Evolutionary conservation across 2,329 filamentous ascomycete species (phyloP).

Genomic region (Trichoderma cornu-damae): DNA sequence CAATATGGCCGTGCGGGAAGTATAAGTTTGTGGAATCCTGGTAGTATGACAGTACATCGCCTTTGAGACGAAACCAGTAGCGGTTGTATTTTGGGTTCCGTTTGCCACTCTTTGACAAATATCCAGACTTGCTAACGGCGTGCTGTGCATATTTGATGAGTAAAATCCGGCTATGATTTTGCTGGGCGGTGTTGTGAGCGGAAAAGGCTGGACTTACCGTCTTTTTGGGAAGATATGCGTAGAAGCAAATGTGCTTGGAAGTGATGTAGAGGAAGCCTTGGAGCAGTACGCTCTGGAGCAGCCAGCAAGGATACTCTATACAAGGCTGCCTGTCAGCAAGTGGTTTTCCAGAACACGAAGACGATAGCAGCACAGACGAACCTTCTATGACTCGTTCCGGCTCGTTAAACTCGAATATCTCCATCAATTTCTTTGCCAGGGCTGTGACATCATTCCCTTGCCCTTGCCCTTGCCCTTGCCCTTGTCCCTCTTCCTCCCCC

Average conservation of each 20-base stretch:
- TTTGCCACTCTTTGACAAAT: conserved; percentile 81
- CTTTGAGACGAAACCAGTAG: conserved; percentile 91
- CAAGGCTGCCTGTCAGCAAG: conserved; percentile 18
- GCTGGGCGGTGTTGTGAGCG: background rate
- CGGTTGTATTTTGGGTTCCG: conserved; percentile 82
- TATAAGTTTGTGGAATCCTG: conserved; percentile 78
- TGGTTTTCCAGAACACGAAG: background rate
- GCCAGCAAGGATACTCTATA: conserved; percentile 85
- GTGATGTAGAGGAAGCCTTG: conserved; percentile 98
- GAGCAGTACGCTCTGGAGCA: conserved; percentile 83
- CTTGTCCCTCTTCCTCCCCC: conserved; percentile 24
- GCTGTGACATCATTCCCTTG: conserved; percentile 46
- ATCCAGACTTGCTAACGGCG: conserved; percentile 76
- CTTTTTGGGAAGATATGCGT: conserved; percentile 94
- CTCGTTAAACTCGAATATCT: conserved; percentile 78
- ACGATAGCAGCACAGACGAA: conserved; percentile 31
- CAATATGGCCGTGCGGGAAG: conserved; percentile 87
- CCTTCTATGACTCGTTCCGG: conserved; percentile 80
- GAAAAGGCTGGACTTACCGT: conserved; percentile 53
- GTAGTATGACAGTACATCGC: conserved; percentile 88
- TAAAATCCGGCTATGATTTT: background rate
- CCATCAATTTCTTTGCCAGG: conserved; percentile 66
- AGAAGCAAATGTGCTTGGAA: conserved; percentile 88
- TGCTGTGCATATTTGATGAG: conserved; percentile 48
- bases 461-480: conserved; percentile 22